Base-by-base conservation (phyloP, 2,329 filamentous ascomycete genomes). In the Fusarium lyarnte region DNA sequence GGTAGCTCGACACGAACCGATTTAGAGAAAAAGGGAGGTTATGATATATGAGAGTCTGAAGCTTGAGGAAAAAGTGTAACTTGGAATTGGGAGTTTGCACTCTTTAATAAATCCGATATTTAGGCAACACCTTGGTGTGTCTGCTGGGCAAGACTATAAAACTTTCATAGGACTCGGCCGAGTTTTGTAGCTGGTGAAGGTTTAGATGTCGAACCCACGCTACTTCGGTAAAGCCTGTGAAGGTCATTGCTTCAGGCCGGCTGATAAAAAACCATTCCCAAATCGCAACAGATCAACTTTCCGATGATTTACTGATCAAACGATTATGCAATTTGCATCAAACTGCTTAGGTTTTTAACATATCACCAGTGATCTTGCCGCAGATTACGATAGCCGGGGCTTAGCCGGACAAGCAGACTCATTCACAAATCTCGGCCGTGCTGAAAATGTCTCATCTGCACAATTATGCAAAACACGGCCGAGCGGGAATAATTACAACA, bases 281-380 rank as follows among this genome's bases (percentile, higher is more conserved):
- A 13, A 5, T 31, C 13, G 31, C 4, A 8, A 25, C 10, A 0
- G 2, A 3, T 11, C 12, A 19, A 13, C 7, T 8, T 45, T 10
- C 16, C 4, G 8, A 4, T 6, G 4, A 8, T 25, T 19, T n/a
- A 5, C 13, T 6, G 9, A 7, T 4, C 5, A 5, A 19, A 6
- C 3, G 6, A 5, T 19, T 9, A 4, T 23, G 5, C 21, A 31
- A 13, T 13, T 1, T 7, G 16, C 3, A 13, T 0, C 1, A 3
- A 2, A 1, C 11, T 6, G 0, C 0, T 21, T 0, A 11, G 6
- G 0, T 5, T 5, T 9, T 9, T 49, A 31, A 49, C 46, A 33
- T 8, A 9, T 7, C 4, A 9, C 9, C 1, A 1, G 0, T 2
- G 14, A 13, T 13, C 2, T 13, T 33, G 11, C 2, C 7, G 11